Evolutionary conservation across 1,284 basidiomycete species (phyloP).

Genomic region (Apiotrichum montevideense): DNA sequence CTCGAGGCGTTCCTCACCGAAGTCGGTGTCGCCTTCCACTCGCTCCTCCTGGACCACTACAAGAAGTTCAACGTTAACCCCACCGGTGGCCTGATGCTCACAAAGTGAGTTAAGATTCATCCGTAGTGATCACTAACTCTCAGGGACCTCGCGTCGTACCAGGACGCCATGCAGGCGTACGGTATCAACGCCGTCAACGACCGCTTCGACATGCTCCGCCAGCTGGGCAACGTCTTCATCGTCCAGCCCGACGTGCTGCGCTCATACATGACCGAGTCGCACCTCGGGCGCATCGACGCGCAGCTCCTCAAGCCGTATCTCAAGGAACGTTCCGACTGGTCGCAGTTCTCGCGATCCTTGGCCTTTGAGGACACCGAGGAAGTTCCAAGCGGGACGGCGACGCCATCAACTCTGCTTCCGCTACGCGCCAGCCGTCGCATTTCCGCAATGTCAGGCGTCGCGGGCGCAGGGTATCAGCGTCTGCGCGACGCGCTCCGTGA

Average conservation of each 20-base stretch:
- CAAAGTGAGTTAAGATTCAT: conserved; percentile 47
- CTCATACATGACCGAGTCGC: conserved; percentile 85
- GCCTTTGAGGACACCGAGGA: conserved; percentile 31
- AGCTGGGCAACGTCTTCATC: conserved; percentile 95
- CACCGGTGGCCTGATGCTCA: conserved; percentile 94
- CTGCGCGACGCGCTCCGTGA: conserved; percentile 44
- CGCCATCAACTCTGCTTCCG: conserved; percentile 8
- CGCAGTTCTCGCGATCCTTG: conserved; percentile 34
- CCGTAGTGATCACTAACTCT: background rate
- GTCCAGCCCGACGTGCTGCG: conserved; percentile 87
- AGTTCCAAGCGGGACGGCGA: conserved; percentile 1
- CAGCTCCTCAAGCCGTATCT: conserved; percentile 85
- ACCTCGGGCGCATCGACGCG: conserved; percentile 84
- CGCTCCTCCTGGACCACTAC: conserved; percentile 86
- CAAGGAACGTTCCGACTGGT: conserved; percentile 76
- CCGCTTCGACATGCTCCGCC: conserved; percentile 96
- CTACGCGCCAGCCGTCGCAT: conserved; percentile 13
- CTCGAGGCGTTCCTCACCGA: conserved; percentile 86
- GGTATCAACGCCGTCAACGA: conserved; percentile 76
- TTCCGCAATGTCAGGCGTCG: conserved; percentile 38
- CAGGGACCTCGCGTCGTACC: conserved; percentile 94
- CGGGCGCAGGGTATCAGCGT: conserved; percentile 41
- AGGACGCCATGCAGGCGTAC: conserved; percentile 80
- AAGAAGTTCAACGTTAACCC: conserved; percentile 95
- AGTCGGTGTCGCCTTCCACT: conserved; percentile 91